Conservation (phyloP, 2,329 filamentous ascomycete genomes). For the Leptographium radiaticola region DNA sequence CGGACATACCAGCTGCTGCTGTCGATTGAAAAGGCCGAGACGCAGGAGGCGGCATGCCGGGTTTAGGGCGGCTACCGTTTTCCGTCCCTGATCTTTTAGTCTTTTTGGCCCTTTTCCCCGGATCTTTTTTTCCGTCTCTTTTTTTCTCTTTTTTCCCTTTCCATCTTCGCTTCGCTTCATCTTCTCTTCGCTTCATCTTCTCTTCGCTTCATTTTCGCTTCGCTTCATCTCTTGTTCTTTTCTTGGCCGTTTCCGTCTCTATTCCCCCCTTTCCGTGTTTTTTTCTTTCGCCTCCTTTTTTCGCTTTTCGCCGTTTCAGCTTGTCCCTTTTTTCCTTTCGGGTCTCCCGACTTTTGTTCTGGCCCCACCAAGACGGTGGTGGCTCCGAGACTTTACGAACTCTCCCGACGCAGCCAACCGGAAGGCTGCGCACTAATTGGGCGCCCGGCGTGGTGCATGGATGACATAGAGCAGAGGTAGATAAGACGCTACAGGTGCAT, state of each 20-base stretch:
- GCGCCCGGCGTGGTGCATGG: too few relatives aligned
- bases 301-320: neutral
- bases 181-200: neutral
- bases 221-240: neutral
- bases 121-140: neutral
- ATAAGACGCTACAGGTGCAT: too few relatives aligned
- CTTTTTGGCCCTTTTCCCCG: neutral
- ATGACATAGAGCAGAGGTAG: too few relatives aligned
- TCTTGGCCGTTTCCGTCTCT: neutral
- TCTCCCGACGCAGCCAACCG: too few relatives aligned
- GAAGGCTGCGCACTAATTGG: too few relatives aligned
- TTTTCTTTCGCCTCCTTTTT: neutral
- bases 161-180: neutral
- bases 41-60: slow-evolving; percentile 41
- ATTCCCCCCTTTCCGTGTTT: too few relatives aligned
- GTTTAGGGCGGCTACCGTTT: neutral
- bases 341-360: too few relatives aligned
- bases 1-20: slow-evolving; percentile 50
- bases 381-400: too few relatives aligned
- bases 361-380: too few relatives aligned
- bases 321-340: neutral
- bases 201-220: neutral
- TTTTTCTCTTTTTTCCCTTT: neutral
- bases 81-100: too few relatives aligned
- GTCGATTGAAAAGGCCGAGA: slow-evolving; percentile 50